phyloP scores from a whole-genome alignment of 345 rosid genomes.

The Citrus australasica region DNA sequence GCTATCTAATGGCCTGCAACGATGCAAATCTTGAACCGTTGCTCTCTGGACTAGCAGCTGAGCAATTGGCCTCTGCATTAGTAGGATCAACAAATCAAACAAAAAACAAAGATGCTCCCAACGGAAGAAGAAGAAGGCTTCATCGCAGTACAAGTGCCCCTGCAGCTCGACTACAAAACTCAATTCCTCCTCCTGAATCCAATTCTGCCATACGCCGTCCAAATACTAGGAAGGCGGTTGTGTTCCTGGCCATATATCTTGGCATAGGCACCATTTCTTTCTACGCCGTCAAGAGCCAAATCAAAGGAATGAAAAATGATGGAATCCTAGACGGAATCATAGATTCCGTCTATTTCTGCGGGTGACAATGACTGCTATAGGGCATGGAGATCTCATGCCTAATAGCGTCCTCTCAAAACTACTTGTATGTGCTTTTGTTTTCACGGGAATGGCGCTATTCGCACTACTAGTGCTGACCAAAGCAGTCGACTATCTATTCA shows the following conservation, averaged over 20 bases:
- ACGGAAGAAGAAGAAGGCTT: constrained; percentile 31
- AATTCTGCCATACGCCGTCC: constrained; percentile 40
- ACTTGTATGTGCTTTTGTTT: constrained; percentile 73
- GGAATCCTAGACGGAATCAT: no score
- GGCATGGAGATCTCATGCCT: constrained; percentile 92
- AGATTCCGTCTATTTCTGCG: constrained; percentile 30
- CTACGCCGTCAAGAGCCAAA: no score
- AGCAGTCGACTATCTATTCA: constrained; percentile 79
- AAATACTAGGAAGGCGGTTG: constrained; percentile 36
- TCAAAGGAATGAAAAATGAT: no score
- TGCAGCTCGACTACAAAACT: constrained; percentile 10
- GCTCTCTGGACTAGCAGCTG: constrained; percentile 30
- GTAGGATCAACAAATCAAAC: constrained; percentile 18
- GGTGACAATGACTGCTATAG: constrained; percentile 90
- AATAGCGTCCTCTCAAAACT: constrained; percentile 42
- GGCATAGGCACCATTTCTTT: constrained; percentile 43
- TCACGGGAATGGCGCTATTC: constrained; percentile 70
- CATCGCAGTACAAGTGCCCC: constrained; percentile 74
- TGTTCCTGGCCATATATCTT: constrained; percentile 42
- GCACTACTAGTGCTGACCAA: constrained; percentile 43
- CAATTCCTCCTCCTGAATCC: constrained; percentile 29
- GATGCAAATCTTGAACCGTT: constrained; percentile 40
- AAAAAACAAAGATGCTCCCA: constrained; percentile 17
- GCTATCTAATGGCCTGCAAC: constrained; percentile 45
- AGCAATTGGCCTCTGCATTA: no score